Percentiles rank a stretch among this genome's conserved stretches.
Evolutionary conservation across 2,329 filamentous ascomycete species (phyloP).

Genomic region (Zasmidium citrigriseum): DNA sequence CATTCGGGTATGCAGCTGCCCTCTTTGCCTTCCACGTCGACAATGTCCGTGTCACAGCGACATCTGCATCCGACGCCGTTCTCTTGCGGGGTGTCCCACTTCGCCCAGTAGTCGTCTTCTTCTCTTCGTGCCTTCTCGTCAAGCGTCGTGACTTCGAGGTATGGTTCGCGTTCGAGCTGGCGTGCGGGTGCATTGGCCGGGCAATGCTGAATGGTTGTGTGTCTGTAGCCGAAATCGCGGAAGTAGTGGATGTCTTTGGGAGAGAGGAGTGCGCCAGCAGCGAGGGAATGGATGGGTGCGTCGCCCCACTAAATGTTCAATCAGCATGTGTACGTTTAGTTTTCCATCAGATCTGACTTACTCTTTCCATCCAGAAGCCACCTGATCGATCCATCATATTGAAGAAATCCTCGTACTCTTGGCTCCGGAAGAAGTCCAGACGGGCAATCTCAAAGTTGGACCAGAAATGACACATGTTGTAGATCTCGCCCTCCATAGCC

Average conservation of each 20-base stretch:
- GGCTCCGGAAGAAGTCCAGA: conserved; percentile 93
- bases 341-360: conserved; percentile 48
- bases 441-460: conserved; percentile 98
- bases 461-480: conserved; percentile 99
- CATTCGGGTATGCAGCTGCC: conserved; percentile 93
- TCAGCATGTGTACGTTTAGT: conserved; percentile 38
- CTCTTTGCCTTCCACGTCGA: conserved; percentile 96
- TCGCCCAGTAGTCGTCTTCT: conserved; percentile 96
- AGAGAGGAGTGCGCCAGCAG: conserved; percentile 81
- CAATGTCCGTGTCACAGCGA: conserved; percentile 94
- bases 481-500: conserved; percentile 93
- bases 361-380: conserved; percentile 98
- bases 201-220: conserved; percentile 98
- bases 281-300: conserved; percentile 95
- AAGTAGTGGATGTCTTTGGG: conserved; percentile 94
- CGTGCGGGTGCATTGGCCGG: conserved; percentile 90
- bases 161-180: conserved; percentile 79
- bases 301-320: conserved; percentile 80
- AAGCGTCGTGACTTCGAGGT: conserved; percentile 49
- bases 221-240: conserved; percentile 96
- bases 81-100: conserved; percentile 82
- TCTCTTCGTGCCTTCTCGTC: conserved; percentile 78
- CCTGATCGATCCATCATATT: conserved; percentile 98
- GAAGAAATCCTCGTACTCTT: conserved; percentile 97
- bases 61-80: conserved; percentile 97